Conservation (phyloP, 257 asterid genomes). For the Datura wrightii region DNA sequence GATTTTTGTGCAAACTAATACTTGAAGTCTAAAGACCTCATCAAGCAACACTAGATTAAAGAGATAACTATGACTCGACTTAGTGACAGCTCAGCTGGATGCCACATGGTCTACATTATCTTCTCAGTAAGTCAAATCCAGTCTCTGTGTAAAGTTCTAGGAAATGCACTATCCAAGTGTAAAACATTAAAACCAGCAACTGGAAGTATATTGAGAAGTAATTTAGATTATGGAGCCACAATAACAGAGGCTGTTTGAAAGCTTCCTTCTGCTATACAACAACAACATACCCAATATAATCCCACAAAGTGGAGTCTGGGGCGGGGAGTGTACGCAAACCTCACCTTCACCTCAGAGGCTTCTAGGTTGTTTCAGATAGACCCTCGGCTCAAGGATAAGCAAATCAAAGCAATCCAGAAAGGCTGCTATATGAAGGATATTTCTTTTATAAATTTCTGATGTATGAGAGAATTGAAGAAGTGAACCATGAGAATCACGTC, state of each 20-base stretch:
- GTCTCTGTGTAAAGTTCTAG: not conserved
- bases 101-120: slow-evolving; percentile 8
- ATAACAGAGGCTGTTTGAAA: not conserved
- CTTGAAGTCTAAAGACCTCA: slow-evolving; percentile 7
- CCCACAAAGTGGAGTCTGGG: no score
- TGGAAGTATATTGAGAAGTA: not conserved
- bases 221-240: not conserved
- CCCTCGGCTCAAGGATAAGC: no score
- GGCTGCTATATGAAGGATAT: not conserved
- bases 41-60: not conserved
- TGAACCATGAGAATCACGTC: not conserved
- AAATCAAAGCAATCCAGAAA: no score
- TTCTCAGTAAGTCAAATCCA: slow-evolving; percentile 8
- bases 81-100: slow-evolving; percentile 5
- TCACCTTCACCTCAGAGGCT: no score
- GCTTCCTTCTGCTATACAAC: no score
- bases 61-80: slow-evolving; percentile 6
- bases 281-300: no score
- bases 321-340: no score
- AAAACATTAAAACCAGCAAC: slow-evolving; percentile 19
- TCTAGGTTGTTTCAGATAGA: no score
- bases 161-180: not conserved
- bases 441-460: not conserved
- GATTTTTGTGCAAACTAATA: not conserved
- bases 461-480: slow-evolving; percentile 15